Evolutionary conservation across 2,329 filamentous ascomycete genomes (phyloP).

Genomic region (Fulvia fulva): DNA sequence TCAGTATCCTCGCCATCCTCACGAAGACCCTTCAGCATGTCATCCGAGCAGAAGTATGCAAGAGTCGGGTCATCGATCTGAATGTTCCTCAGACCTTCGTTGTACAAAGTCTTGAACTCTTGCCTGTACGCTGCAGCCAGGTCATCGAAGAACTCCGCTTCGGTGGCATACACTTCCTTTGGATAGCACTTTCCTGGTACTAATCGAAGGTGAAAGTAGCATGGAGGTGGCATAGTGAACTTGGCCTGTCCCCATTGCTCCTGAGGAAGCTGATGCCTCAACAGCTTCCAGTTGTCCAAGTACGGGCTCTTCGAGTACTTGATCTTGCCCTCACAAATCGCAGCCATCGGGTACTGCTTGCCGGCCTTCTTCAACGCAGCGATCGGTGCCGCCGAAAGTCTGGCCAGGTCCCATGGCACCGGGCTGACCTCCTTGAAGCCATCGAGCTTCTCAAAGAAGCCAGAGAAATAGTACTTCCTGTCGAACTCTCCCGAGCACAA

Average conservation of each 20-base stretch:
- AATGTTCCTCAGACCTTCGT: slow-evolving; percentile 34
- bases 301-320: slow-evolving; percentile 34
- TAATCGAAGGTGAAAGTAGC: slow-evolving; percentile 37
- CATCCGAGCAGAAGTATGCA: slow-evolving; percentile 37
- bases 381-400: slow-evolving; percentile 35
- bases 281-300: slow-evolving; percentile 36
- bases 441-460: slow-evolving; percentile 38
- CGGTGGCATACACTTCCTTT: slow-evolving; percentile 32
- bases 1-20: slow-evolving; percentile 37
- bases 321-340: slow-evolving; percentile 37
- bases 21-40: slow-evolving; percentile 34
- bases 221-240: slow-evolving; percentile 38
- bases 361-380: slow-evolving; percentile 37
- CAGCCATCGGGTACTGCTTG: slow-evolving; percentile 38
- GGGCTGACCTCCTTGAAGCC: slow-evolving; percentile 37
- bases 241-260: slow-evolving; percentile 35
- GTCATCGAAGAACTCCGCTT: slow-evolving; percentile 36
- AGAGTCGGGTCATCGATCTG: slow-evolving; percentile 40
- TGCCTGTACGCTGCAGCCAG: slow-evolving; percentile 34
- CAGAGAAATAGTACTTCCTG: slow-evolving; percentile 38
- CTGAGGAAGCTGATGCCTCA: slow-evolving; percentile 31
- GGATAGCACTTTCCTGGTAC: slow-evolving; percentile 36
- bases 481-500: slow-evolving; percentile 68
- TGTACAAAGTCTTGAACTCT: slow-evolving; percentile 36
- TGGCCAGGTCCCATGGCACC: slow-evolving; percentile 36